phyloP scores from a whole-genome alignment of 352 stramenopile species.

The Phytopythium kandeliae region DNA sequence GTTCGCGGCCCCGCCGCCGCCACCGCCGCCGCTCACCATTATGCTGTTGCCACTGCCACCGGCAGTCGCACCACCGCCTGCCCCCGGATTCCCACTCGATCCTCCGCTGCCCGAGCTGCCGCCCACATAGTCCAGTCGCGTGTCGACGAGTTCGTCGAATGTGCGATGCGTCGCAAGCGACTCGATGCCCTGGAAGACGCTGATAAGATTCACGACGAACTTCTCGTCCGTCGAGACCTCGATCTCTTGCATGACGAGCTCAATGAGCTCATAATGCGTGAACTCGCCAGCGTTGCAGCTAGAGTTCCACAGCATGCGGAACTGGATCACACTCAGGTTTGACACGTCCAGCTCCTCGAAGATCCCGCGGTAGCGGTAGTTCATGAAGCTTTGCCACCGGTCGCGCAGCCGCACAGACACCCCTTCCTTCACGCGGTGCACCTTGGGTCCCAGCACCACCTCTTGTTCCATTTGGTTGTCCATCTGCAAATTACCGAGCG shows the following conservation, averaged over 20 bases:
- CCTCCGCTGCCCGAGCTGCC: conserved; percentile 11
- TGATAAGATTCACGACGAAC: conserved; percentile 88
- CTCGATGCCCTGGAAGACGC: conserved; percentile 83
- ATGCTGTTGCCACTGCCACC: conserved; percentile 8
- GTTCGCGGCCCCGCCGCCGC: not conserved
- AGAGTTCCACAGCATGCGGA: conserved; percentile 85
- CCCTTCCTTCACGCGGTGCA: conserved; percentile 82
- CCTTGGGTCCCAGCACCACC: conserved; percentile 76
- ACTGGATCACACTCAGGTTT: conserved; percentile 72
- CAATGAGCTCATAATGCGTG: conserved; percentile 79
- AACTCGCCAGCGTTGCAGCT: conserved; percentile 73
- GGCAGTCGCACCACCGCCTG: conserved; percentile 15
- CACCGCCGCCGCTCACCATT: not conserved
- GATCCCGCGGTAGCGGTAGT: conserved; percentile 80
- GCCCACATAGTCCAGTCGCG: conserved; percentile 54
- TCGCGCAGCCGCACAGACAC: conserved; percentile 80
- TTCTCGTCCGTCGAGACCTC: conserved; percentile 88
- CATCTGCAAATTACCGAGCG: conserved; percentile 84
- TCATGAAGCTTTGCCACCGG: conserved; percentile 77
- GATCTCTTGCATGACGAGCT: conserved; percentile 86
- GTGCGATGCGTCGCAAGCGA: conserved; percentile 59
- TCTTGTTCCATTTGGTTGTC: conserved; percentile 88
- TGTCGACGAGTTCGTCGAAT: conserved; percentile 83
- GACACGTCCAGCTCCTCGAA: conserved; percentile 71
- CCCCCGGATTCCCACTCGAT: conserved; percentile 13